Conservation (phyloP, 2,329 filamentous ascomycete genomes). For the Botrytis hyacinthi region DNA sequence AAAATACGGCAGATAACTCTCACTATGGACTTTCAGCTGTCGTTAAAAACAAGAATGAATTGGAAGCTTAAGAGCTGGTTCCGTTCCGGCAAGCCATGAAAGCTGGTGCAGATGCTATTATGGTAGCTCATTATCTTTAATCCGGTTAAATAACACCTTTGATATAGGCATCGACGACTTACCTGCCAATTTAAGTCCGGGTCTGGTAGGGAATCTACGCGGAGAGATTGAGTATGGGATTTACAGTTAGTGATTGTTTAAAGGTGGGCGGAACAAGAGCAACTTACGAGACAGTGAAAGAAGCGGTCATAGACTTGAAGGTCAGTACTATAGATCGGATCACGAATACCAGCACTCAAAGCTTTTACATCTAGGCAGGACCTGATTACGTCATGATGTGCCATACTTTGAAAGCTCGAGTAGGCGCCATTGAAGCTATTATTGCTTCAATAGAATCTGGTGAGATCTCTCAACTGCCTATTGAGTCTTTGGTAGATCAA, state of each 20-base stretch:
- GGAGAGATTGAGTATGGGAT: conserved; percentile 45
- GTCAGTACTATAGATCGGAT: conserved; percentile 21
- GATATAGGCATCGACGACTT: conserved; percentile 27
- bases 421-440: conserved; percentile 43
- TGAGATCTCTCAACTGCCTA: conserved; percentile 35
- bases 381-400: conserved; percentile 48
- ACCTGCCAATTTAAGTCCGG: conserved; percentile 43
- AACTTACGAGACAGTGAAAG: conserved; percentile 44
- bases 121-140: conserved; percentile 46
- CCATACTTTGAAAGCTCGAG: conserved; percentile 44
- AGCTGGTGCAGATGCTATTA: conserved; percentile 45
- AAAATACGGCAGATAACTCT: conserved; percentile 46
- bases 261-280: conserved; percentile 46
- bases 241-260: conserved; percentile 47
- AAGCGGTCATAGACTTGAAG: conserved; percentile 43
- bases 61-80: conserved; percentile 44
- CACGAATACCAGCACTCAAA: background rate
- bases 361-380: conserved; percentile 37
- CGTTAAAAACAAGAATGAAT: conserved; percentile 39
- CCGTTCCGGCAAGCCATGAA: conserved; percentile 45
- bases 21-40: conserved; percentile 45
- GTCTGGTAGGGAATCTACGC: conserved; percentile 42
- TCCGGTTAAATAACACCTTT: conserved; percentile 32
- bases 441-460: conserved; percentile 41
- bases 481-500: conserved; percentile 41